These are phyloP conservation scores for Daldinia eschscholtzii DNA, from an alignment of 2,329 filamentous ascomycete genomes.

Conservation along the genomic window DNA sequence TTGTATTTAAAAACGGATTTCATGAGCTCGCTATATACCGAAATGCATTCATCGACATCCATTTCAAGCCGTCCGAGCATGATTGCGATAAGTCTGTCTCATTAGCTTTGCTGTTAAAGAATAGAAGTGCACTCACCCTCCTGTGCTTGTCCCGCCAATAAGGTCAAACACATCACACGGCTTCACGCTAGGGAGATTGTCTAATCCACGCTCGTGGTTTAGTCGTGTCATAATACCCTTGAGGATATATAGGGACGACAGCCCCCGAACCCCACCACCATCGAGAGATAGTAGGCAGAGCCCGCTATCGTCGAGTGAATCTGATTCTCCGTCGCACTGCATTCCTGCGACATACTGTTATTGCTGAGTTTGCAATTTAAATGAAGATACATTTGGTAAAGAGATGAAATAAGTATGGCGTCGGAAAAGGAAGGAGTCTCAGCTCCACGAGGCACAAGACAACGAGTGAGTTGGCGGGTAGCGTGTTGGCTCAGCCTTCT, in stretches of 20 bases:
- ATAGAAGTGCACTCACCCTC: neutral
- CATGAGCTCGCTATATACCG: neutral
- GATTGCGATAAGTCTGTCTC: neutral
- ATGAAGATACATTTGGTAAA: neutral
- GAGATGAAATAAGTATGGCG: neutral
- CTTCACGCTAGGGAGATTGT: neutral
- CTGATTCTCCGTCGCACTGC: neutral
- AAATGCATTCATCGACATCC: slow-evolving; percentile 1
- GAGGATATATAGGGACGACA: neutral
- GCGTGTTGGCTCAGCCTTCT: neutral
- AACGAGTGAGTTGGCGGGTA: neutral
- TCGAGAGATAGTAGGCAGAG: slow-evolving; percentile 1
- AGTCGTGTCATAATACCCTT: neutral
- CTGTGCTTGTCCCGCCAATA: neutral
- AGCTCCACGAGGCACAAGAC: neutral
- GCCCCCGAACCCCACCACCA: neutral
- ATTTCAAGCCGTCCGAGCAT: slow-evolving; percentile 6
- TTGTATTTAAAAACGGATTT: neutral
- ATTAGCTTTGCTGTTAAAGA: neutral
- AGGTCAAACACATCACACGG: slow-evolving; percentile 3
- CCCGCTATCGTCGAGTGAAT: neutral
- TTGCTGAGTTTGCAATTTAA: neutral
- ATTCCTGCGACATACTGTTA: neutral
- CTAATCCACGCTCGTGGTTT: neutral
- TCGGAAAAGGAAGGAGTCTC: neutral